Percentiles rank a stretch among this genome's conserved stretches.
Conservation (phyloP, 1,284 basidiomycete species). For the Apiotrichum gamsii region DNA sequence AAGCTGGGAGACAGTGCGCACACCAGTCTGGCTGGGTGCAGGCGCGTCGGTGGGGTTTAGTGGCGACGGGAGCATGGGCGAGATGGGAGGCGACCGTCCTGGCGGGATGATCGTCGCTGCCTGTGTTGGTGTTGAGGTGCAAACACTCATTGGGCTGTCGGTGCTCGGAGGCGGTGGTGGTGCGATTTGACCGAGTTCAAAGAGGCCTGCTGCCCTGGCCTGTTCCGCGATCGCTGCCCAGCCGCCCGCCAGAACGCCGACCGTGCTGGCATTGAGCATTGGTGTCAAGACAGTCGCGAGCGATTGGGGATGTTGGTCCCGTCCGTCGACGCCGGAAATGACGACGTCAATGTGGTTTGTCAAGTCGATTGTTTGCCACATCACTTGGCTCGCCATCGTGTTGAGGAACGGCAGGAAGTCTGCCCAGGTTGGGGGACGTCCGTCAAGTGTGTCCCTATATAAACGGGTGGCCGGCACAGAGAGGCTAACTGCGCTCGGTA, state of each 20-base stretch:
- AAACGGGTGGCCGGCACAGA: no score
- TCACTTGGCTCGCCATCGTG: conserved; percentile 60
- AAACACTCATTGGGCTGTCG: no score
- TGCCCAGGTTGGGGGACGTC: no score
- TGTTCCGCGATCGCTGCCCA: conserved; percentile 25
- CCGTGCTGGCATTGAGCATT: conserved; percentile 18
- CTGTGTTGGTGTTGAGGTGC: no score
- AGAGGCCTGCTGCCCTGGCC: conserved; percentile 1
- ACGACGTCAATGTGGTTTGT: conserved; percentile 48
- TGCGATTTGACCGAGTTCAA: no score
- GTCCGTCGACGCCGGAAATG: conserved; percentile 22
- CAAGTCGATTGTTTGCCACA: conserved; percentile 54
- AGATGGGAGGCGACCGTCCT: neutral
- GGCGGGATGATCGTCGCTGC: conserved; percentile 3
- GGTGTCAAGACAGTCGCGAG: conserved; percentile 21
- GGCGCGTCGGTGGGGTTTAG: neutral
- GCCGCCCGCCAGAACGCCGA: conserved; percentile 29
- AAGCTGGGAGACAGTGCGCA: conserved; percentile 16
- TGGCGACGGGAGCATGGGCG: neutral
- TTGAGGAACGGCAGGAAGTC: conserved; percentile 69
- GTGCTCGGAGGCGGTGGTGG: conserved; percentile 13
- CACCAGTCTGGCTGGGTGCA: conserved; percentile 5
- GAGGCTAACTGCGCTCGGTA: conserved; percentile 66
- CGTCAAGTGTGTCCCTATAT: no score
- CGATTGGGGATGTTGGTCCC: conserved; percentile 12